Percentiles rank a stretch among this genome's conserved stretches.
Conservation (phyloP, 2,329 filamentous ascomycete genomes). For the Tolypocladium tropicale region DNA sequence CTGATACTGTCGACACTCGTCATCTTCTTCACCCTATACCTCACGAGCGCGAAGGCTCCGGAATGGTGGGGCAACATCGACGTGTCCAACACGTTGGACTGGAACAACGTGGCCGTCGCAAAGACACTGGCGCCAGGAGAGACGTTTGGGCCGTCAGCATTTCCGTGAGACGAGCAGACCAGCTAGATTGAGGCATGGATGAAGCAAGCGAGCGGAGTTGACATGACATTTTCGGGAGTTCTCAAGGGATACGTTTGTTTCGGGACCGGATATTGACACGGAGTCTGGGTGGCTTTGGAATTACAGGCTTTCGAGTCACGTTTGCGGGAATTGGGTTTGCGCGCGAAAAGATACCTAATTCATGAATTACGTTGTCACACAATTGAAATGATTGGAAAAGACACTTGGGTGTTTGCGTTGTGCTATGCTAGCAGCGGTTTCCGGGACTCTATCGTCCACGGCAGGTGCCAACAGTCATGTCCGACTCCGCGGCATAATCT, state of each 20-base stretch:
- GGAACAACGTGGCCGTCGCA: constrained; percentile 30
- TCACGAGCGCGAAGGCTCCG: constrained; percentile 45
- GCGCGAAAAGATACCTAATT: constrained; percentile 6
- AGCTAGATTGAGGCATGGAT: not conserved
- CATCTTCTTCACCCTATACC: constrained; percentile 58
- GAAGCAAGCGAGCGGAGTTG: not conserved
- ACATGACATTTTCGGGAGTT: not conserved
- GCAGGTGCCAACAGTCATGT: not conserved
- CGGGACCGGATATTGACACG: constrained; percentile 4
- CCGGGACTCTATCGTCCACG: not conserved
- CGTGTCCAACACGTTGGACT: constrained; percentile 36
- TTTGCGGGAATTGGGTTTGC: not conserved
- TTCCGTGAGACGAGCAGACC: constrained; percentile 3
- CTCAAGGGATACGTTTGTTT: not conserved
- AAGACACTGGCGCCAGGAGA: constrained; percentile 29
- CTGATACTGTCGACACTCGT: constrained; percentile 56
- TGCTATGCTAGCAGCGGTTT: not conserved
- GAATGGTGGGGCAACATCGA: constrained; percentile 53
- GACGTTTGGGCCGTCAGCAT: constrained; percentile 37
- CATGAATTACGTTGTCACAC: not conserved
- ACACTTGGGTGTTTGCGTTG: not conserved
- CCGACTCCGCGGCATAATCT: not conserved
- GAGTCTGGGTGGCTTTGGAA: constrained; percentile 5
- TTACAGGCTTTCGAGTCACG: not conserved
- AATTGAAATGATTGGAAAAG: not conserved